Evolutionary conservation across 768 basidiomycete genomes (phyloP).

Genomic region (Tylopilus felleus): DNA sequence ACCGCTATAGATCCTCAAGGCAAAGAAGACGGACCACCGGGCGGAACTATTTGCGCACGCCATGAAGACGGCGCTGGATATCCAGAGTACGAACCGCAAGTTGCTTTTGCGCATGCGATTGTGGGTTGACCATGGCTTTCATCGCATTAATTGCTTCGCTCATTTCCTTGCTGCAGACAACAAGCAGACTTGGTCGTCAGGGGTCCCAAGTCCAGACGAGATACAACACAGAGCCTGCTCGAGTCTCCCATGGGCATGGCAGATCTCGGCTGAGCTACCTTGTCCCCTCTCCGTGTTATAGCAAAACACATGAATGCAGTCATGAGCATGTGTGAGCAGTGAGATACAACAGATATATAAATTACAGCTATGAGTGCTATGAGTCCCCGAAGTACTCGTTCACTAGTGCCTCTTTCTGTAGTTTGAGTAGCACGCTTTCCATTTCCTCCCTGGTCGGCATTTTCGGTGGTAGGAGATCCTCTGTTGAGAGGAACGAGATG

Average conservation of each 20-base stretch:
- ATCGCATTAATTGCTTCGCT: not conserved
- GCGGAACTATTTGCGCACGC: slow-evolving; percentile 74
- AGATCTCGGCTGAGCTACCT: slow-evolving; percentile 10
- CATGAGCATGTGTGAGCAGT: not conserved
- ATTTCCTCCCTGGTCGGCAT: slow-evolving; percentile 75
- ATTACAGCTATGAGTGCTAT: slow-evolving; percentile 19
- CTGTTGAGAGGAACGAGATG: slow-evolving; percentile 72
- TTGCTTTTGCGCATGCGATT: slow-evolving; percentile 78
- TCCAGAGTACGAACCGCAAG: slow-evolving; percentile 71
- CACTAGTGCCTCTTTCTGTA: slow-evolving; percentile 78
- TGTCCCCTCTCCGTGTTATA: not conserved
- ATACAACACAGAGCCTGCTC: slow-evolving; percentile 14
- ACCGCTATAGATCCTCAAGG: slow-evolving; percentile 61
- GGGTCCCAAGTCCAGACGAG: slow-evolving; percentile 46
- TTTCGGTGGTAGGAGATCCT: slow-evolving; percentile 70
- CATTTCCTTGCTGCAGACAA: slow-evolving; percentile 45
- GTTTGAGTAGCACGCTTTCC: slow-evolving; percentile 68
- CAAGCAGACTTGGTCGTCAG: slow-evolving; percentile 78
- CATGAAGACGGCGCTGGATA: slow-evolving; percentile 67
- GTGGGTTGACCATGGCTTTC: slow-evolving; percentile 42
- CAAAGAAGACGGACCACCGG: slow-evolving; percentile 76
- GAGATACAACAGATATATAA: slow-evolving; percentile 12
- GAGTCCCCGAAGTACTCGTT: slow-evolving; percentile 70
- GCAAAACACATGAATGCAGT: not conserved
- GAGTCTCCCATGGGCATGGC: slow-evolving; percentile 17